phyloP scores from a whole-genome alignment of 176 grass and related monocot species.

The Oryza punctata region DNA sequence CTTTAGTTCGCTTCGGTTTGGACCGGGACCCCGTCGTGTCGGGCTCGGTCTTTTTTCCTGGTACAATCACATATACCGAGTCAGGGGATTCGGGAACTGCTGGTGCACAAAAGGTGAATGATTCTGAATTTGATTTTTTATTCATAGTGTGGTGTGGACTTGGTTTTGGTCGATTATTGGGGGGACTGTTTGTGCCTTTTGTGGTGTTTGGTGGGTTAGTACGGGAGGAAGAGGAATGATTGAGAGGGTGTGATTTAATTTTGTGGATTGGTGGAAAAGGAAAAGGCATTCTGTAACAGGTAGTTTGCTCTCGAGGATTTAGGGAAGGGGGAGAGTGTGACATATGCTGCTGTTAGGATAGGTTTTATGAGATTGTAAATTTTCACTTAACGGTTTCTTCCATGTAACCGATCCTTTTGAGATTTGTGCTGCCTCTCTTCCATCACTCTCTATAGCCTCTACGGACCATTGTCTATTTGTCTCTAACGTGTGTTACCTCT shows the following conservation, averaged over 20 bases:
- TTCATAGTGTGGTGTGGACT: background rate
- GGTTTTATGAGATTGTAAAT: no score
- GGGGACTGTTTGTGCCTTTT: no score
- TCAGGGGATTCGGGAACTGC: background rate
- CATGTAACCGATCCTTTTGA: no score
- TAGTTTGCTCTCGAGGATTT: background rate
- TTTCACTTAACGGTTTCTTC: no score
- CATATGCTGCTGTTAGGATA: background rate
- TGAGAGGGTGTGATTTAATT: background rate
- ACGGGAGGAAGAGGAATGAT: background rate
- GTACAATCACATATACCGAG: no score
- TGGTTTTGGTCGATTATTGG: background rate
- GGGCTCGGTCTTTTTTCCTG: background rate
- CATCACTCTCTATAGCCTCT: no score
- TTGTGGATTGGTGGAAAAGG: slow-evolving; percentile 3
- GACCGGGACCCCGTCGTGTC: background rate
- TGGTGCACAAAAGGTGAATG: background rate
- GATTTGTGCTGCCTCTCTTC: no score
- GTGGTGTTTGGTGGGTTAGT: slow-evolving; percentile 15
- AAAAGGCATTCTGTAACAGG: background rate
- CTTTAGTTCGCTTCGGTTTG: background rate
- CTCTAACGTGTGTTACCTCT: no score
- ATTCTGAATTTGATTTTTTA: background rate
- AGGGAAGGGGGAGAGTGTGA: background rate
- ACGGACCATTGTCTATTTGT: no score